A percentile compares a stretch with the other conserved stretches of the same genome.
These are phyloP conservation scores for Cicer pinnatifidum DNA, from an alignment of 306 rosid species.

Conservation along the genomic window DNA sequence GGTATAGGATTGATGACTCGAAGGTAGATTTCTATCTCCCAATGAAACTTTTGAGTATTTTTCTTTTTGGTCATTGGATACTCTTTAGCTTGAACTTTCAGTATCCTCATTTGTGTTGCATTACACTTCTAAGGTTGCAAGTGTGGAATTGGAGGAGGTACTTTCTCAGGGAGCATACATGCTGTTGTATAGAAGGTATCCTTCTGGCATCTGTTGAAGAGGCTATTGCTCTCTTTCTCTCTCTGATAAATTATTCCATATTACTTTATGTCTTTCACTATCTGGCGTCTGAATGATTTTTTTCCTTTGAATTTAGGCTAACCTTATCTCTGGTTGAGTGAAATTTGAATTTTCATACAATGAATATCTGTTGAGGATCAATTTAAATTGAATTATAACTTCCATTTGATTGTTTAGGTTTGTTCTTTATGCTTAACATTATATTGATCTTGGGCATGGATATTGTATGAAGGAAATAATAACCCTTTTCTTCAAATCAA, in stretches of 20 bases:
- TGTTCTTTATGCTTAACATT: constrained; percentile 5
- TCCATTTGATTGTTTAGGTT: constrained; percentile 4
- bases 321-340: constrained; percentile 7
- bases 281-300: constrained; percentile 14
- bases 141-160: constrained; percentile 85
- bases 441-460: constrained; percentile 6
- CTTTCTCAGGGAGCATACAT: constrained; percentile 96
- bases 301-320: constrained; percentile 21
- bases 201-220: constrained; percentile 29
- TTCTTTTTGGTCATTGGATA: constrained; percentile 8
- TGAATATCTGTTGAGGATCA: constrained; percentile 19
- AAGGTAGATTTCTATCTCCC: constrained; percentile 60
- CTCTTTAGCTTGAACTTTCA: constrained; percentile 35
- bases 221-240: constrained; percentile 22
- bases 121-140: constrained; percentile 59
- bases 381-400: constrained; percentile 3
- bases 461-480: constrained; percentile 17
- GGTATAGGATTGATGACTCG: constrained; percentile 85
- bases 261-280: constrained; percentile 34
- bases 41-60: constrained; percentile 22
- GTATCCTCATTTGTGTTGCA: constrained; percentile 39
- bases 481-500: neutral
- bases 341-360: constrained; percentile 22
- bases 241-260: neutral
- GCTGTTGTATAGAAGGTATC: constrained; percentile 92